These are phyloP conservation scores for Talaromyces sp. DNA, from an alignment of 2,329 filamentous ascomycete species.

Conservation along the genomic window DNA sequence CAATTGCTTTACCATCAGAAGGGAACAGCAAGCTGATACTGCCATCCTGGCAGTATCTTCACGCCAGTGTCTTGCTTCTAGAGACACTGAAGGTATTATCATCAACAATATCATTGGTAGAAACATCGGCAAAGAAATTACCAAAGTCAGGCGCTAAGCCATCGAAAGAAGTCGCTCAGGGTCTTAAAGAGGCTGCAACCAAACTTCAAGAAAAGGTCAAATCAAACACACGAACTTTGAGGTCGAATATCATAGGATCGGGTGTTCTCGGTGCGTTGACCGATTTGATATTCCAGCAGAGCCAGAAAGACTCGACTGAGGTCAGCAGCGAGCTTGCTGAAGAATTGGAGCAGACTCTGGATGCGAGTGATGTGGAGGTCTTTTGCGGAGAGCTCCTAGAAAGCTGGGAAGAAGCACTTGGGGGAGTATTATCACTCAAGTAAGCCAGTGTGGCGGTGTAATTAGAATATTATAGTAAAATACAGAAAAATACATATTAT, in stretches of 20 bases:
- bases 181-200: conserved; percentile 27
- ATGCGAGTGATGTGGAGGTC: conserved; percentile 41
- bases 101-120: conserved; percentile 30
- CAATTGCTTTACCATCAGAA: conserved; percentile 27
- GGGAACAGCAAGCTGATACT: conserved; percentile 26
- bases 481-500: not conserved
- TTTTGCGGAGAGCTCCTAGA: conserved; percentile 48
- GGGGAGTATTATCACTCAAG: conserved; percentile 37
- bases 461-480: not conserved
- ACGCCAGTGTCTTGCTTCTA: conserved; percentile 38
- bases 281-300: conserved; percentile 33
- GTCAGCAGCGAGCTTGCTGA: conserved; percentile 26
- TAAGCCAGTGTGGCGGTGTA: conserved; percentile 22
- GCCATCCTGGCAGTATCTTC: conserved; percentile 45
- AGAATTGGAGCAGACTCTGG: conserved; percentile 38
- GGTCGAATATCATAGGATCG: conserved; percentile 38
- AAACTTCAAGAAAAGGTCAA: conserved; percentile 37
- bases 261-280: conserved; percentile 45
- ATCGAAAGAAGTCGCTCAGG: conserved; percentile 36
- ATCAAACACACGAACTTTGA: conserved; percentile 37
- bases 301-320: conserved; percentile 23
- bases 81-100: conserved; percentile 44
- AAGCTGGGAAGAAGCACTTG: conserved; percentile 49
- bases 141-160: conserved; percentile 32
- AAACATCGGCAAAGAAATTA: conserved; percentile 31